These are phyloP conservation scores for Chlamydomonas sp. DNA, from an alignment of 139 green algal species.

Conservation along the genomic window DNA sequence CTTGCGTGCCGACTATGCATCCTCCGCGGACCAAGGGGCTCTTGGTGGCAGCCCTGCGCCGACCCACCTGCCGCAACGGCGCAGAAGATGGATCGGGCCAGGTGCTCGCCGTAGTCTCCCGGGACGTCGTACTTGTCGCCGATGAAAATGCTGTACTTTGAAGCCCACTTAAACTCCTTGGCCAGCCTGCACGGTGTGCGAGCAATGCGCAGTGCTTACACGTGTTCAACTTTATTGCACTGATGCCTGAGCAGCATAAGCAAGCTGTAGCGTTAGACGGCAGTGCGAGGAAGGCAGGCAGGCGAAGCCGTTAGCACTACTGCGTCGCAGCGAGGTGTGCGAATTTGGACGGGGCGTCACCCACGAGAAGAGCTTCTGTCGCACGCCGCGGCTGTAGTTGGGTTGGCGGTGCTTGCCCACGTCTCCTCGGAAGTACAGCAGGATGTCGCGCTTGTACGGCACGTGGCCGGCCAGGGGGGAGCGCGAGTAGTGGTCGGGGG, in stretches of 20 bases:
- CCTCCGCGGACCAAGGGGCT: no score
- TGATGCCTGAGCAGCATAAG: neutral
- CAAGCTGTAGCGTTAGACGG: neutral
- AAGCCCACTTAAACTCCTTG: conserved; percentile 41
- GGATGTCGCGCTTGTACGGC: conserved; percentile 38
- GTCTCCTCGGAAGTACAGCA: conserved; percentile 45
- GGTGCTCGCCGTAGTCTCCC: conserved; percentile 44
- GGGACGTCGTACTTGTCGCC: conserved; percentile 21
- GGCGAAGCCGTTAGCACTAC: neutral
- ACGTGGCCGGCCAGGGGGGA: conserved; percentile 48
- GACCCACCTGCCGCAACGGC: conserved; percentile 31
- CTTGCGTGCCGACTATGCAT: no score
- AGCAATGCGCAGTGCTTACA: neutral
- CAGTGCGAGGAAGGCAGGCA: neutral
- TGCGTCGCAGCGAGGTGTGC: neutral
- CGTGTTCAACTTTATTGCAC: neutral
- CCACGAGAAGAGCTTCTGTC: conserved; percentile 41
- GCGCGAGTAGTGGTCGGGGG: conserved; percentile 29
- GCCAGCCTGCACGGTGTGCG: conserved; percentile 4
- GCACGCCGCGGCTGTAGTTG: conserved; percentile 45
- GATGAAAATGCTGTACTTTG: conserved; percentile 55
- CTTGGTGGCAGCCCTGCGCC: neutral
- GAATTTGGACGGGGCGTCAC: neutral
- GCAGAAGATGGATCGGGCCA: conserved; percentile 59
- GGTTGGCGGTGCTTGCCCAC: conserved; percentile 35